Conservation (phyloP, 768 basidiomycete species). For the Inosperma sp. region DNA sequence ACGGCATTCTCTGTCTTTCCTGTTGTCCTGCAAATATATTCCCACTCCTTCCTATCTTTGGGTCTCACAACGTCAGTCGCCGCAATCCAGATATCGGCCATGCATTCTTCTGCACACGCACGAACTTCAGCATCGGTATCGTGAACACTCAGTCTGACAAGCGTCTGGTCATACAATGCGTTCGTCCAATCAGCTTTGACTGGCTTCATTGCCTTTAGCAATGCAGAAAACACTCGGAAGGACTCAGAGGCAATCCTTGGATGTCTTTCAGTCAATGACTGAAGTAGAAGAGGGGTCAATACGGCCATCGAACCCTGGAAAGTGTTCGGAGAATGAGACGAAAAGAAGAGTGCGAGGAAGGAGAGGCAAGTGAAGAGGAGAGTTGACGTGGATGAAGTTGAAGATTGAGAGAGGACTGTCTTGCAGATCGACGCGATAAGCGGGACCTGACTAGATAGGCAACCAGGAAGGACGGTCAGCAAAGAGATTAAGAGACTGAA, state of each 20-base stretch:
- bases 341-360: slow-evolving; percentile 83
- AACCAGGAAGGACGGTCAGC: slow-evolving; percentile 78
- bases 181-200: slow-evolving; percentile 67
- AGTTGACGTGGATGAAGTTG: slow-evolving; percentile 72
- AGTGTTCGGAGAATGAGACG: slow-evolving; percentile 54
- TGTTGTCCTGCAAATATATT: slow-evolving; percentile 63
- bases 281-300: slow-evolving; percentile 71
- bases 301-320: slow-evolving; percentile 58
- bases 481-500: slow-evolving; percentile 75
- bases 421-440: slow-evolving; percentile 62
- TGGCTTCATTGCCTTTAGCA: slow-evolving; percentile 74
- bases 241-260: slow-evolving; percentile 86
- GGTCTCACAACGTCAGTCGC: slow-evolving; percentile 66
- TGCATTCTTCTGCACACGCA: slow-evolving; percentile 70
- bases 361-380: slow-evolving; percentile 81
- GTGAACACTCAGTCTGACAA: slow-evolving; percentile 62
- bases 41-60: slow-evolving; percentile 76
- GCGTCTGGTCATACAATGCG: slow-evolving; percentile 68
- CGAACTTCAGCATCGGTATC: slow-evolving; percentile 93
- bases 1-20: slow-evolving; percentile 75
- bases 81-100: slow-evolving; percentile 85
- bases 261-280: slow-evolving; percentile 73
- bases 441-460: slow-evolving; percentile 62
- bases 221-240: slow-evolving; percentile 80
- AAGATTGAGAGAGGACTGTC: slow-evolving; percentile 57